A percentile compares a stretch with the other conserved stretches of the same genome.
Evolutionary conservation across 441 rosid species (phyloP).

Genomic region (Theobroma grandiflorum): DNA sequence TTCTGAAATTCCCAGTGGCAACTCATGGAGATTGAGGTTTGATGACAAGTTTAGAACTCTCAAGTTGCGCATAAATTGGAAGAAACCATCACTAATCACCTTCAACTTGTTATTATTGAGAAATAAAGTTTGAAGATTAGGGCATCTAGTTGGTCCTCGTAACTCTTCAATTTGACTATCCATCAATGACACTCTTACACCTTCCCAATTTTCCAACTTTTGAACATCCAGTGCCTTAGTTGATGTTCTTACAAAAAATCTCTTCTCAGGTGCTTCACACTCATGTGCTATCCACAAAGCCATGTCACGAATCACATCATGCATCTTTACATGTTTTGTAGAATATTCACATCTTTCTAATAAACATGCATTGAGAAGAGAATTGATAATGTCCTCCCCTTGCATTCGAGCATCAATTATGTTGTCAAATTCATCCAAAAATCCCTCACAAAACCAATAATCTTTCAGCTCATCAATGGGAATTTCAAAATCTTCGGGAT

Average conservation of each 20-base stretch:
- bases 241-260: slow-evolving; percentile 15
- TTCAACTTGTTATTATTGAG: no score
- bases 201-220: neutral
- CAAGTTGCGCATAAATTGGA: neutral
- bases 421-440: no score
- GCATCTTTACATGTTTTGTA: slow-evolving; percentile 31
- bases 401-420: no score
- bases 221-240: neutral
- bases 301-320: slow-evolving; percentile 38
- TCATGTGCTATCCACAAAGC: slow-evolving; percentile 34
- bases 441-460: no score
- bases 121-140: no score
- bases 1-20: neutral
- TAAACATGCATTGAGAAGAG: no score
- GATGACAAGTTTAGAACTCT: neutral
- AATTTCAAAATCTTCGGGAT: slow-evolving; percentile 39
- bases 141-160: neutral
- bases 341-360: slow-evolving; percentile 19
- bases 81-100: no score
- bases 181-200: neutral
- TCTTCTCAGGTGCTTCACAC: slow-evolving; percentile 1
- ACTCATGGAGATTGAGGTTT: rapidly evolving
- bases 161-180: neutral
- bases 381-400: no score
- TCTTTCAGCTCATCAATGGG: slow-evolving; percentile 27